Evolutionary conservation across 768 basidiomycete genomes (phyloP).

Genomic region (Boletus vinaceobasis): DNA sequence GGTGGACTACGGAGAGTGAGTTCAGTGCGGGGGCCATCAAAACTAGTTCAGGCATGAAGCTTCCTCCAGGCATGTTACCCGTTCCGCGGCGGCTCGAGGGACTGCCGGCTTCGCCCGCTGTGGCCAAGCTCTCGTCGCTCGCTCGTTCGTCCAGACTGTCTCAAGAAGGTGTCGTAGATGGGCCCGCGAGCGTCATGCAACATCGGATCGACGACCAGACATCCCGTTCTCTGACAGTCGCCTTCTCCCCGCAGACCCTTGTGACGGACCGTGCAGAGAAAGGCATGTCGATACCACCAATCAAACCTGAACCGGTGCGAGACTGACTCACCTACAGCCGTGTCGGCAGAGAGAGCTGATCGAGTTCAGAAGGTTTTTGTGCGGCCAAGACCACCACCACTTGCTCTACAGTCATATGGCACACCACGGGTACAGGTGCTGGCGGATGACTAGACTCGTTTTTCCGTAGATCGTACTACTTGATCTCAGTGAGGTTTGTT

Average conservation of each 20-base stretch:
- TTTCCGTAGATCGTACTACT: background rate
- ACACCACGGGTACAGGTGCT: slow-evolving; percentile 11
- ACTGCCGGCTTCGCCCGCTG: background rate
- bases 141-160: background rate
- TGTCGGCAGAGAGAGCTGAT: slow-evolving; percentile 9
- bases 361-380: slow-evolving; percentile 31
- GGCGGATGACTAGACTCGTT: slow-evolving; percentile 13
- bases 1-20: slow-evolving; percentile 3
- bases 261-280: slow-evolving; percentile 19
- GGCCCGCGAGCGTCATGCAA: background rate
- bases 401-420: slow-evolving; percentile 17
- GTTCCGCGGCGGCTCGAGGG: background rate
- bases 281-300: slow-evolving; percentile 20
- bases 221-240: slow-evolving; percentile 18
- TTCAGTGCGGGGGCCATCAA: background rate
- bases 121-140: background rate
- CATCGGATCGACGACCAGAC: background rate
- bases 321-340: slow-evolving; percentile 30
- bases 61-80: background rate
- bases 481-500: slow-evolving; percentile 2
- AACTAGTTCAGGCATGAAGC: background rate
- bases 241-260: slow-evolving; percentile 18
- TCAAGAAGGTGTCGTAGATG: slow-evolving; percentile 1
- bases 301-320: slow-evolving; percentile 21
- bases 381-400: slow-evolving; percentile 44